A percentile compares a stretch with the other conserved stretches of the same genome.
Evolutionary conservation across 2,329 filamentous ascomycete genomes (phyloP).

Genomic region (Tolypocladium amazonense): DNA sequence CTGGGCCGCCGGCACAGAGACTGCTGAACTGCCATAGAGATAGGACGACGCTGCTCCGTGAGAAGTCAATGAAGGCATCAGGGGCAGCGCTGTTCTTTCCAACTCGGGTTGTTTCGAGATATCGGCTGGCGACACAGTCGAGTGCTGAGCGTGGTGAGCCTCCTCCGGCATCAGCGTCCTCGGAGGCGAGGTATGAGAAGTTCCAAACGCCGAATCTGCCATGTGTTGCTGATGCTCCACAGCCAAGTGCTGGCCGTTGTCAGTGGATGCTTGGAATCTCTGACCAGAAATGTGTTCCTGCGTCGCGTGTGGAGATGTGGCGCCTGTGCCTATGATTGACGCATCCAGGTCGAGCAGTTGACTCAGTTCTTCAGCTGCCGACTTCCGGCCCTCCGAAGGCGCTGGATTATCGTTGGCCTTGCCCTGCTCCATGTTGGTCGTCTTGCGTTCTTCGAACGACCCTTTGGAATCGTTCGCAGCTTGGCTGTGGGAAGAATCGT

Average conservation of each 20-base stretch:
- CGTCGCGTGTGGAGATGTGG: not conserved
- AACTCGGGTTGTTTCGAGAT: constrained; percentile 20
- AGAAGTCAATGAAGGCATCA: constrained; percentile 10
- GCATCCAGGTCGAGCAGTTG: constrained; percentile 7
- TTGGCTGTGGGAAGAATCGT: constrained; percentile 1
- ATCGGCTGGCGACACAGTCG: constrained; percentile 27
- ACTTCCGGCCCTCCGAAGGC: not conserved
- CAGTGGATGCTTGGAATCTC: not conserved
- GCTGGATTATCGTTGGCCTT: not conserved
- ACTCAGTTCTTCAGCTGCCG: constrained; percentile 8
- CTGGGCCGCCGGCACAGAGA: constrained; percentile 16
- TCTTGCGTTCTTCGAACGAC: not conserved
- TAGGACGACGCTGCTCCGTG: constrained; percentile 8
- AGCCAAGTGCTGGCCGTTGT: constrained; percentile 9
- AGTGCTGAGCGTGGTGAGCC: constrained; percentile 11
- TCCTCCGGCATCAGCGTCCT: constrained; percentile 10
- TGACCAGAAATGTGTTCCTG: not conserved
- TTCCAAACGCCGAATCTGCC: constrained; percentile 9
- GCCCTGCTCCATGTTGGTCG: not conserved
- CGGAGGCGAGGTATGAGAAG: constrained; percentile 8
- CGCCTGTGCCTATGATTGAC: not conserved
- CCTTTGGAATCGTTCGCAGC: not conserved
- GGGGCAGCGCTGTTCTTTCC: constrained; percentile 8
- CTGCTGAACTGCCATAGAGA: constrained; percentile 11
- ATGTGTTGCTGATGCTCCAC: constrained; percentile 10